Base-by-base conservation (phyloP, 2,329 filamentous ascomycete genomes). In the Verticillium zaregamsianum region DNA sequence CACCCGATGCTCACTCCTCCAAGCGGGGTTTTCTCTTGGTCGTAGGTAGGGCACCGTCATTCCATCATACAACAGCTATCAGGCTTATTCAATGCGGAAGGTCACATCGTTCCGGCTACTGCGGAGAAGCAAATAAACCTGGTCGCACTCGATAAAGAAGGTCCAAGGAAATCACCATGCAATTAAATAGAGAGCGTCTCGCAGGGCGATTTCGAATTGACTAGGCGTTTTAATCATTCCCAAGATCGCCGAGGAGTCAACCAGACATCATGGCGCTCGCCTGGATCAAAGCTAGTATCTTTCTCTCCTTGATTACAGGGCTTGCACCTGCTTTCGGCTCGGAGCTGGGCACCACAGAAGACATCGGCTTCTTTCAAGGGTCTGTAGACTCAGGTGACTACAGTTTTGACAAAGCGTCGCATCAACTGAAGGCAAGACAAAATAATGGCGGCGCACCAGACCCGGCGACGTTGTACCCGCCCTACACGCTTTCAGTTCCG, bases 401-500 rank as follows among this genome's bases (percentile, higher is more conserved):
- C 3, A 23, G 8, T n/a, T 3, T 25, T 14, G 45, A 23, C 20
- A 20, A 23, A 14, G 8, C 20, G 20, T 6, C 45, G 12, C 45
- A 23, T 14, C 45, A 11, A 14, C 33, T 52, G 4, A 45, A 45
- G 20, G 9, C 45, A 14, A 52, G 45, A 14, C 45, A 52, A 14
- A 52, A 8, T 25, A 52, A 52, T 12, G 45, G 45, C 45, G 45
- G 45, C 55, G 64, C 58, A 23, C 59, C 33, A 12, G 23, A 58
- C 17, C 57, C 57, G 6, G 57, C 23, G 55, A 20, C 37, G 11
- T 28, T 52, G 5, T 81, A 79, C 64, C 74, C 74, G 7, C 73
- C 71, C 5, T 73, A 77, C 68, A 78, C 74, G 58, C 68, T 82
- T 39, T 70, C 71, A 17, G 81, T 84, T 3, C 84, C 84, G 17